Conservation (phyloP, 2,329 filamentous ascomycete genomes). For the Chlorencoelia australis region DNA sequence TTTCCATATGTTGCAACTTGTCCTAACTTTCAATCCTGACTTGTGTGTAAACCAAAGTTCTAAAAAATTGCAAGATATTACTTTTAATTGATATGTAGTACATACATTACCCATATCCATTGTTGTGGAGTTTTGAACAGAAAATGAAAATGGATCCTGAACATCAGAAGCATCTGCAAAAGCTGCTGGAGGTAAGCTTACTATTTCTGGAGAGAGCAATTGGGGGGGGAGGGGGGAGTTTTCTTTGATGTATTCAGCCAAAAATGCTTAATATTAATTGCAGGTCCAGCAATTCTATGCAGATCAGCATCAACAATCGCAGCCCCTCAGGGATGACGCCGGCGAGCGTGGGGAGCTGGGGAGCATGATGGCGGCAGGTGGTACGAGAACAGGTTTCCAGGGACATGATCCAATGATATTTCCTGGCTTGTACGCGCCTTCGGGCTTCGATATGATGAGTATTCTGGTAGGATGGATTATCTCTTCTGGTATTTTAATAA, state of each 20-base stretch:
- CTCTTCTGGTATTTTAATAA: not conserved
- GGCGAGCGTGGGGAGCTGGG: not conserved
- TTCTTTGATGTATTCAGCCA: not conserved
- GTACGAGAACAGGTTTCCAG: not conserved
- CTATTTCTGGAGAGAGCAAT: not conserved
- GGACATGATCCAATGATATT: constrained; percentile 40
- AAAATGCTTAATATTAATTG: not conserved
- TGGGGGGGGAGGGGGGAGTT: not conserved
- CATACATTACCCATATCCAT: too few relatives aligned
- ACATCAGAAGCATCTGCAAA: constrained; percentile 10
- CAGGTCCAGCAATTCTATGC: constrained; percentile 2
- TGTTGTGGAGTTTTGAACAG: too few relatives aligned
- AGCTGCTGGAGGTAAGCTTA: constrained; percentile 13
- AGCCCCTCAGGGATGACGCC: not conserved
- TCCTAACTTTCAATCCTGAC: too few relatives aligned
- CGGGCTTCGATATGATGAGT: constrained; percentile 44
- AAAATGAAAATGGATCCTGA: constrained; percentile 11
- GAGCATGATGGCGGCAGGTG: not conserved
- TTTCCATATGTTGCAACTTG: too few relatives aligned
- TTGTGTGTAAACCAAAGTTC: too few relatives aligned
- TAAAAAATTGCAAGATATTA: too few relatives aligned
- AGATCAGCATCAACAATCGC: constrained; percentile 1
- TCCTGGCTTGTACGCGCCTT: constrained; percentile 44
- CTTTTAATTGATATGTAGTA: too few relatives aligned
- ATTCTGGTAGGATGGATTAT: constrained; percentile 41